These are phyloP conservation scores for Ustulina deusta DNA, from an alignment of 2,329 filamentous ascomycete species.

Conservation along the genomic window DNA sequence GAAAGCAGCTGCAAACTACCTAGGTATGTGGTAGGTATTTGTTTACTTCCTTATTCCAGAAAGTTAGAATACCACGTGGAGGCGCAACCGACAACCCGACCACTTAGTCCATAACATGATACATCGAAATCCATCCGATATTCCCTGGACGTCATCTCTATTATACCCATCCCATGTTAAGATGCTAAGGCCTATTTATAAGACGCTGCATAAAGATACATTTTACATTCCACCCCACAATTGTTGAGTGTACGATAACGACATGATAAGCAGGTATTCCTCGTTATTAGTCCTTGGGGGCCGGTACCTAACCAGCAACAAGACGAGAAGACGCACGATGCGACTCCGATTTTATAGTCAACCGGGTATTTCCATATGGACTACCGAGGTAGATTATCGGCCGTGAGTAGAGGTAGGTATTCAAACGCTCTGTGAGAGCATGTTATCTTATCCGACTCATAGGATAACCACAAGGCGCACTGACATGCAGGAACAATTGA, in stretches of 20 bases:
- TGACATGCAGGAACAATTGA: conserved; percentile 38
- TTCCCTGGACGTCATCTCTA: neutral
- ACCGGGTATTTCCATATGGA: neutral
- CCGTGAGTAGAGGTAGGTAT: neutral
- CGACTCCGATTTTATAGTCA: neutral
- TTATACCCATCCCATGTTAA: neutral
- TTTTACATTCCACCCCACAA: no score
- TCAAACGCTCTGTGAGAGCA: conserved; percentile 6
- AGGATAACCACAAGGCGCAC: neutral
- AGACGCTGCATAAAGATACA: neutral
- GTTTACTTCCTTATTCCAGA: neutral
- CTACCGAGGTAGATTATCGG: neutral
- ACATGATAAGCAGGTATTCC: neutral
- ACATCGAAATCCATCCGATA: neutral
- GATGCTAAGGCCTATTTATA: neutral
- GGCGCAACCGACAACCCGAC: neutral
- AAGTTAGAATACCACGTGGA: neutral
- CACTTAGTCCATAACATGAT: neutral
- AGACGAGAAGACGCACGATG: neutral
- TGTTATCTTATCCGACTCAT: conserved; percentile 16
- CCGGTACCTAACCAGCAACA: neutral
- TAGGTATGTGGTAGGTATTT: neutral
- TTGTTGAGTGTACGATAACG: neutral
- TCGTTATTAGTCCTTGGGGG: neutral
- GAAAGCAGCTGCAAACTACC: neutral